A percentile compares a stretch with the other conserved stretches of the same genome.
Conservation (phyloP, 257 asterid species). For the Nicotiana noctiflora region DNA sequence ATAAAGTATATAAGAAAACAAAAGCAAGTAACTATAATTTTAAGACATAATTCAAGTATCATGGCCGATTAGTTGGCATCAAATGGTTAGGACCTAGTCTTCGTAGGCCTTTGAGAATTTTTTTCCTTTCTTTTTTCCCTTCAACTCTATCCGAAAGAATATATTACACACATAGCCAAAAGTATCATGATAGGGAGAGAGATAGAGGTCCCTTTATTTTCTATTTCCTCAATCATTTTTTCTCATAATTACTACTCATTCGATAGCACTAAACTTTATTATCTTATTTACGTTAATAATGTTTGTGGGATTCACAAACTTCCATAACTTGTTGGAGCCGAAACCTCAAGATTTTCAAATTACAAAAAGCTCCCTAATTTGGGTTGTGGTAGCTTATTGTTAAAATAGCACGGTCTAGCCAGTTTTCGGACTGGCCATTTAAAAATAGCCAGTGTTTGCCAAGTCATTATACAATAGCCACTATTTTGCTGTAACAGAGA, state of each 20-base stretch:
- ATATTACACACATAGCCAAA: background rate
- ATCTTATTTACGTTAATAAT: too few relatives aligned
- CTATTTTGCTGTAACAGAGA: too few relatives aligned
- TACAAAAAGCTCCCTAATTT: background rate
- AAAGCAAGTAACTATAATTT: slow-evolving; percentile 6
- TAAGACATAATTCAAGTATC: slow-evolving; percentile 13
- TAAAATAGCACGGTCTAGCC: too few relatives aligned
- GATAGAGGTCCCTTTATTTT: background rate
- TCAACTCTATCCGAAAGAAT: background rate
- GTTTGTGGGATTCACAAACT: background rate
- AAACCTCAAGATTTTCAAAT: background rate
- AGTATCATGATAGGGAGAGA: background rate
- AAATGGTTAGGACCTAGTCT: background rate
- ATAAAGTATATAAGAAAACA: background rate
- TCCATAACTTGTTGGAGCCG: background rate
- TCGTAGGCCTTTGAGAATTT: background rate
- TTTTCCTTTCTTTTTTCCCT: background rate
- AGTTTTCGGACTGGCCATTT: too few relatives aligned
- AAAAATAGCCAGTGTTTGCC: too few relatives aligned
- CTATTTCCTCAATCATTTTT: too few relatives aligned
- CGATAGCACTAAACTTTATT: background rate
- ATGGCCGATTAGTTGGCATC: slow-evolving; percentile 17
- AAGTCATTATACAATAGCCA: too few relatives aligned
- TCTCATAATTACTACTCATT: background rate
- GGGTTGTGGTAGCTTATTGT: background rate